A percentile compares a stretch with the other conserved stretches of the same genome.
These are phyloP conservation scores for Pelargonium myrrhifolium DNA, from an alignment of 441 rosid genomes.

Conservation along the genomic window DNA sequence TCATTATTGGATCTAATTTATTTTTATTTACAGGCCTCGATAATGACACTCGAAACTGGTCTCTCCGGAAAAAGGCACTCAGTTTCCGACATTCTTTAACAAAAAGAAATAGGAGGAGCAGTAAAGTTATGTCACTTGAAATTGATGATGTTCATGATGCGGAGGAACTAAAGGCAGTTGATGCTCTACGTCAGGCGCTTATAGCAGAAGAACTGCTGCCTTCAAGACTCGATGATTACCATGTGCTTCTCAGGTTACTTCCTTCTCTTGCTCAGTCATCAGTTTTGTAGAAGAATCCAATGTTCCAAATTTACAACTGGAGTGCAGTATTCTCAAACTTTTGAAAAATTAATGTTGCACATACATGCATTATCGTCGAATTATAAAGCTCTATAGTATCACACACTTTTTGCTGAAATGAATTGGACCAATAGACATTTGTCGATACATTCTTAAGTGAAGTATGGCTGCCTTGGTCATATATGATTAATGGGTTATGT, in stretches of 20 bases:
- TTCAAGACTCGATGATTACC: constrained; percentile 66
- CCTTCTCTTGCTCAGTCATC: not conserved
- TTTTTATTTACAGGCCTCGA: constrained; percentile 26
- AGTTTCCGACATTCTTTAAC: constrained; percentile 55
- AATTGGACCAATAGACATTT: not conserved
- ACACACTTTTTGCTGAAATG: not conserved
- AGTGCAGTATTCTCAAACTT: not conserved
- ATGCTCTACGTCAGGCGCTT: constrained; percentile 67
- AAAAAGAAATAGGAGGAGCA: constrained; percentile 57
- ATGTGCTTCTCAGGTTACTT: constrained; percentile 62
- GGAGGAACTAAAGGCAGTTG: constrained; percentile 65
- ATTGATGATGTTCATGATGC: constrained; percentile 68
- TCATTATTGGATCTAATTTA: not conserved
- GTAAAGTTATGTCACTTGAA: constrained; percentile 59
- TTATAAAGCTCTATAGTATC: not conserved
- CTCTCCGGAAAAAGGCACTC: constrained; percentile 53
- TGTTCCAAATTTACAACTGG: not conserved
- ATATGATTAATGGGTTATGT: not conserved
- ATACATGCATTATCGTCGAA: not conserved
- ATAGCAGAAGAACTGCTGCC: constrained; percentile 66
- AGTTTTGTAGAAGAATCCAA: not conserved
- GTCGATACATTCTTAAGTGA: not conserved
- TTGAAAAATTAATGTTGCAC: not conserved
- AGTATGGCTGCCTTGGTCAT: not conserved
- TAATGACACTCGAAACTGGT: constrained; percentile 39